A percentile compares a stretch with the other conserved stretches of the same genome.
phyloP scores from a whole-genome alignment of 306 rosid genomes.

The Neltuma alba region DNA sequence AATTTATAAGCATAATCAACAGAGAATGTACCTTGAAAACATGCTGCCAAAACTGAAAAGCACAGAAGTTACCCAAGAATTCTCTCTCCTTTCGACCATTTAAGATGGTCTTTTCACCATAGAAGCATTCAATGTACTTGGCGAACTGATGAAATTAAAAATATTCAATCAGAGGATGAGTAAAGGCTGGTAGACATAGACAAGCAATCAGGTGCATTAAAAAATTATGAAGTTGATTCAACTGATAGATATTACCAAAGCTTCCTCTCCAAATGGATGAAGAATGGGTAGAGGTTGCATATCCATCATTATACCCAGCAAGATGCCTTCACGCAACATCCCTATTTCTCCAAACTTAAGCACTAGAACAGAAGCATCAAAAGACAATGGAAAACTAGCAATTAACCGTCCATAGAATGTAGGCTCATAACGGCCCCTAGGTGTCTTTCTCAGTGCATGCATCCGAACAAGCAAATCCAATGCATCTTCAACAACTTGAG shows the following conservation, averaged over 20 bases:
- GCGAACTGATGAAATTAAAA: conserved; percentile 48
- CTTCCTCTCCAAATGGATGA: conserved; percentile 83
- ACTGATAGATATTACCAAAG: conserved; percentile 55
- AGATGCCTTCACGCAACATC: conserved; percentile 84
- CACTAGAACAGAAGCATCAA: conserved; percentile 74
- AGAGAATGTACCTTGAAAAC: conserved; percentile 68
- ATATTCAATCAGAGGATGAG: conserved; percentile 32
- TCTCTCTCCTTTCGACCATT: conserved; percentile 59
- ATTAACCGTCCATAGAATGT: conserved; percentile 80
- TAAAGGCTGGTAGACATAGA: conserved; percentile 15
- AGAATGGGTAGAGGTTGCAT: conserved; percentile 78
- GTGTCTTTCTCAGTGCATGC: conserved; percentile 58
- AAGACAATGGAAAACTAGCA: conserved; percentile 77
- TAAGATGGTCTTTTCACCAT: conserved; percentile 42
- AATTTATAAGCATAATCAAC: conserved; percentile 14
- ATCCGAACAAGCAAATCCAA: conserved; percentile 64
- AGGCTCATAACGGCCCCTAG: conserved; percentile 79
- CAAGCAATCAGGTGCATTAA: conserved; percentile 33
- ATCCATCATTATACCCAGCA: conserved; percentile 85
- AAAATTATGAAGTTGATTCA: conserved; percentile 29
- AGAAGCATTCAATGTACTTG: conserved; percentile 52
- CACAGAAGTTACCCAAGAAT: conserved; percentile 69
- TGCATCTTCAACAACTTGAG: conserved; percentile 75
- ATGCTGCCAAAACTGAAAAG: conserved; percentile 91
- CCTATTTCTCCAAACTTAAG: conserved; percentile 85